These are phyloP conservation scores for Epichloe sibirici DNA, from an alignment of 2,329 filamentous ascomycete species.

Conservation along the genomic window DNA sequence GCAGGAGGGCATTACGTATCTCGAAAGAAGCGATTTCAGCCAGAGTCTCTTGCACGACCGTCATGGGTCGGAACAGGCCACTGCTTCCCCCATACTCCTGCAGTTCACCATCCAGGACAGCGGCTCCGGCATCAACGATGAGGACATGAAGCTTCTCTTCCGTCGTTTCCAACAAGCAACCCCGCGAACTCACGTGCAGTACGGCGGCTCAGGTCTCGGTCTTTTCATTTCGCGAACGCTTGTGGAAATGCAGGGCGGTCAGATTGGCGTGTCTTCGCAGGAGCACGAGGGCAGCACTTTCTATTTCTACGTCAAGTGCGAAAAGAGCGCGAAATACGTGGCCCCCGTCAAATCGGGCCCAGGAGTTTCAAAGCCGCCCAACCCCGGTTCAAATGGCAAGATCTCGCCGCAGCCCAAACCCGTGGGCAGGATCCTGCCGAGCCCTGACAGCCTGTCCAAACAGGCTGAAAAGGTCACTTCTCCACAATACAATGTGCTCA, in stretches of 20 bases:
- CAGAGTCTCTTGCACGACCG: neutral
- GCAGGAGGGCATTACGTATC: constrained; percentile 30
- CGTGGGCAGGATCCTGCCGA: neutral
- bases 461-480: neutral
- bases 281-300: constrained; percentile 6
- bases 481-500: constrained; percentile 41
- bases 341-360: neutral
- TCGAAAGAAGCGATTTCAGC: constrained; percentile 27
- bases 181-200: constrained; percentile 57
- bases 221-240: constrained; percentile 66
- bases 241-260: constrained; percentile 63
- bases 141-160: constrained; percentile 55
- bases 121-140: constrained; percentile 48
- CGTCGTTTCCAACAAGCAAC: constrained; percentile 56
- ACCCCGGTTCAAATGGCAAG: neutral
- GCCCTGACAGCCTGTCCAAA: neutral
- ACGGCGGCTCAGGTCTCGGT: constrained; percentile 56
- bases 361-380: neutral
- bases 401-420: neutral
- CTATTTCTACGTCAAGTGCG: constrained; percentile 4
- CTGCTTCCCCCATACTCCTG: constrained; percentile 19
- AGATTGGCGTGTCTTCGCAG: constrained; percentile 51
- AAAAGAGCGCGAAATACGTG: neutral
- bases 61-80: constrained; percentile 26
- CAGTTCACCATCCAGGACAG: constrained; percentile 62